Percentiles rank a stretch among this genome's conserved stretches.
phyloP scores from a whole-genome alignment of 495 filamentous ascomycete genomes.

The Aspergillus biplanus region DNA sequence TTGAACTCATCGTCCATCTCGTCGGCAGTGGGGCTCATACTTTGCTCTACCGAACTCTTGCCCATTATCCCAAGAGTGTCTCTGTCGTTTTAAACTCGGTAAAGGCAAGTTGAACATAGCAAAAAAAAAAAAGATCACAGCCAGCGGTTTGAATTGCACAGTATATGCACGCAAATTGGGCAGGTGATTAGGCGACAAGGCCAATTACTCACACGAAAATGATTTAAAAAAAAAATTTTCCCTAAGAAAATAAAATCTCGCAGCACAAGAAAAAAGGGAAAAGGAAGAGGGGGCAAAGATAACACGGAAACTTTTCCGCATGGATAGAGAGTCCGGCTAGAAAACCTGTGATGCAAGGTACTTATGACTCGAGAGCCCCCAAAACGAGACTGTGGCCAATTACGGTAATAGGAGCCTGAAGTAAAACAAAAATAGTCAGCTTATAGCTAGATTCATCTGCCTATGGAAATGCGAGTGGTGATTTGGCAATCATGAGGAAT shows the following conservation, averaged over 20 bases:
- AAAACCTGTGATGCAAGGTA: not conserved
- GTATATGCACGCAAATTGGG: not conserved
- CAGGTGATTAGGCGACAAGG: not conserved
- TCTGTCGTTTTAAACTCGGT: not conserved
- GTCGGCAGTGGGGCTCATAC: not conserved
- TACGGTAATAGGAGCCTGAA: not conserved
- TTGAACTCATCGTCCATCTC: conserved; percentile 10
- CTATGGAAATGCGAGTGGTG: not conserved
- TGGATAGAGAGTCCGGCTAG: not conserved
- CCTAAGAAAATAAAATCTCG: not conserved
- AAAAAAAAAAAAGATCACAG: not conserved
- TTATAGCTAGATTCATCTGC: too few species aligned
- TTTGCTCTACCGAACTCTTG: not conserved
- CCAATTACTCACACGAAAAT: not conserved
- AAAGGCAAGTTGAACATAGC: not conserved
- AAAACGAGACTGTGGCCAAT: not conserved
- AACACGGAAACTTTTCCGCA: not conserved
- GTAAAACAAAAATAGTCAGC: too few species aligned
- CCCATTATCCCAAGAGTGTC: not conserved
- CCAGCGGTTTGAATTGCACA: not conserved
- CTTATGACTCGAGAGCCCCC: not conserved
- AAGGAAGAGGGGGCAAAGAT: not conserved
- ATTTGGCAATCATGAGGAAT: not conserved
- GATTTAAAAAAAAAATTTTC: not conserved
- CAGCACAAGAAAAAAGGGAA: not conserved